Conservation (phyloP, 2,329 filamentous ascomycete species). For the Shiraia bambusicola region DNA sequence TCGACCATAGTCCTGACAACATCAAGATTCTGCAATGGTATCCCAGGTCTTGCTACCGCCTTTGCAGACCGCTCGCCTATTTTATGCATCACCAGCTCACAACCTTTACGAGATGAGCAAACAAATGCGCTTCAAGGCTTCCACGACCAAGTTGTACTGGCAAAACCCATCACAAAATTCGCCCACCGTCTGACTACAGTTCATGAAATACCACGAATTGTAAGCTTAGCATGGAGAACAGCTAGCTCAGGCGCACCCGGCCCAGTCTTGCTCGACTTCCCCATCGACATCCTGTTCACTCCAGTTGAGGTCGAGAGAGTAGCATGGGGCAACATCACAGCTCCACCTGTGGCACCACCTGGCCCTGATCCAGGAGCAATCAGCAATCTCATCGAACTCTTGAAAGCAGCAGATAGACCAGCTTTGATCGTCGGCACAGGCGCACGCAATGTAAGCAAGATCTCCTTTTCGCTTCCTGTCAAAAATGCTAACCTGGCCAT, state of each 20-base stretch:
- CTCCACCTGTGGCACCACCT: slow-evolving; percentile 36
- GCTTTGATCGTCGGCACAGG: slow-evolving; percentile 49
- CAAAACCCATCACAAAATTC: slow-evolving; percentile 50
- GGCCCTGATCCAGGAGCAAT: slow-evolving; percentile 43
- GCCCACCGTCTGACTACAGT: slow-evolving; percentile 48
- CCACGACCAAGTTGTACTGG: slow-evolving; percentile 50
- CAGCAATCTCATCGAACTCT: slow-evolving; percentile 33
- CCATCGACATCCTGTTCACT: slow-evolving; percentile 47
- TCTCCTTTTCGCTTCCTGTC: background rate
- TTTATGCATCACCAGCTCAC: slow-evolving; percentile 49
- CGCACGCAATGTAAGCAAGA: slow-evolving; percentile 19
- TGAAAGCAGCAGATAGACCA: slow-evolving; percentile 42
- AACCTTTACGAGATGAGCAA: slow-evolving; percentile 49
- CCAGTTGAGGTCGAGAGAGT: slow-evolving; percentile 42
- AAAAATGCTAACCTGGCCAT: background rate
- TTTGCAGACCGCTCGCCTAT: slow-evolving; percentile 50
- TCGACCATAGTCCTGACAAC: slow-evolving; percentile 3
- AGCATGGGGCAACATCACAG: slow-evolving; percentile 46
- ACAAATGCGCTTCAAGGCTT: slow-evolving; percentile 52
- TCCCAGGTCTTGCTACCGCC: slow-evolving; percentile 51
- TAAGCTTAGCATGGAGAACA: slow-evolving; percentile 46
- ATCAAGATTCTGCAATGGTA: slow-evolving; percentile 48
- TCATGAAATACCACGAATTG: slow-evolving; percentile 50
- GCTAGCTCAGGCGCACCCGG: slow-evolving; percentile 47
- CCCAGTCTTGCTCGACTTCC: slow-evolving; percentile 44